Evolutionary conservation across 768 basidiomycete genomes (phyloP), one percentile per base, ranked within the genome.

Genomic region (Grammothele lineata): DNA sequence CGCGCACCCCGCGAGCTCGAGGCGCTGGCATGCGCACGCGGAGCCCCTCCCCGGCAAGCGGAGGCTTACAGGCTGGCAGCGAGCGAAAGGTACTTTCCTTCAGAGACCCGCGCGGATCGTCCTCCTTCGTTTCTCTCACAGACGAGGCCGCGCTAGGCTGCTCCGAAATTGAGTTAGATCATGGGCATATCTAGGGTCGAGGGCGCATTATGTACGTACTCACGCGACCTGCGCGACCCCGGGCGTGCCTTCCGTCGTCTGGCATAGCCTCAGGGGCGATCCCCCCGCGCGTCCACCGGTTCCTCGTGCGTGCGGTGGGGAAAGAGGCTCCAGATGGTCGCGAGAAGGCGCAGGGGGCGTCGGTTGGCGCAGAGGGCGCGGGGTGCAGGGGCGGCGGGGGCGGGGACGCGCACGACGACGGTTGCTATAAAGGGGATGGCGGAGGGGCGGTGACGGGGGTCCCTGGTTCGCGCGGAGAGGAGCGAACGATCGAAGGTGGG

Each of bases 401-500:
- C 8, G 25, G 23, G 42, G 38, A 36, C 37, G 36, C 42, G 19
- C 47, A 53, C 51, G n/a, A 53, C 46, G 48, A 44, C 51, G 34
- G 51, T 48, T 53, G 46, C 51, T 46, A 53, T 18, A 43, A 44
- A n/a, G n/a, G 17, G 8, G 45, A 23, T 22, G 37, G 11, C 25
- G 41, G 7, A 37, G 41, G 14, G 12, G 40, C 47, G 50, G 60
- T 59, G 54, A 33, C 41, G 14, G 54, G 57, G 60, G 61, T 43
- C 47, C 38, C 18, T 37, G 48, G 34, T 37, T 43, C 40, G 45
- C 55, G 58, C 55, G 37, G 53, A n/a, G n/a, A n/a, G n/a, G n/a
- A n/a, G n/a, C n/a, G n/a, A n/a, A n/a, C 45, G 53, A 58, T 53
- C 47, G 59, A 56, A 56, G 57, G 27, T 30, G 7, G 27, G 27